A percentile compares a stretch with the other conserved stretches of the same genome.
phyloP scores from a whole-genome alignment of 73 alveolate genomes.

The Durusdinium trenchii region DNA sequence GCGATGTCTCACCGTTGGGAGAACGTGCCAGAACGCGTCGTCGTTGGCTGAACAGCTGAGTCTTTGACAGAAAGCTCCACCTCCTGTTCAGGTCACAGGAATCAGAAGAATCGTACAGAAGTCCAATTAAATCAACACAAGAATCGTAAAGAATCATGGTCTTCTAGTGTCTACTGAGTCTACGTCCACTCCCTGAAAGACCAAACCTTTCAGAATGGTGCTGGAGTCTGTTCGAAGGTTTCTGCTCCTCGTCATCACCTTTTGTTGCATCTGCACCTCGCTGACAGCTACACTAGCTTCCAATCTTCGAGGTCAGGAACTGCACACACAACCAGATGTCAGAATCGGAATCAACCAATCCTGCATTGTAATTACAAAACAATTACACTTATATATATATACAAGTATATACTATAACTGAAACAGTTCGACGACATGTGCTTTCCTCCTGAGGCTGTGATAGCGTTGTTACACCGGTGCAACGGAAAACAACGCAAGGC shows the following conservation, averaged over 20 bases:
- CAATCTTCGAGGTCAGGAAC: background rate
- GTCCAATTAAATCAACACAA: too few relatives aligned
- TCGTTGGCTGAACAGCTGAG: conserved; percentile 14
- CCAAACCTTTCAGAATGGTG: too few relatives aligned
- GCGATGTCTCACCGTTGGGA: background rate
- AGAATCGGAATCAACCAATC: background rate
- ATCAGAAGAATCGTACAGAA: too few relatives aligned
- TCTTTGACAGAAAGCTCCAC: conserved; percentile 54
- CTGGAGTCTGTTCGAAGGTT: background rate
- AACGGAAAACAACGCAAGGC: background rate
- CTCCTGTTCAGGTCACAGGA: conserved; percentile 51
- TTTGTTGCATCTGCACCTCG: conserved; percentile 28
- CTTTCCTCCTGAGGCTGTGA: too few relatives aligned
- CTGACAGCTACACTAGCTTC: background rate
- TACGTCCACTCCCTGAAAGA: too few relatives aligned
- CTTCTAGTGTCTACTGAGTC: too few relatives aligned
- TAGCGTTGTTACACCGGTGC: too few relatives aligned
- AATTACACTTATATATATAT: too few relatives aligned
- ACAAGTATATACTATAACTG: too few relatives aligned
- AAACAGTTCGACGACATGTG: too few relatives aligned
- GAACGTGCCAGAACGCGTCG: background rate
- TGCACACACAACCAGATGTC: background rate
- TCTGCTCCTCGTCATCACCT: conserved; percentile 45
- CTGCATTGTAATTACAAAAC: background rate
- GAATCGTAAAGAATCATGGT: too few relatives aligned